Conservation (phyloP, 2,329 filamentous ascomycete species). For the Beauveria medogensis region DNA sequence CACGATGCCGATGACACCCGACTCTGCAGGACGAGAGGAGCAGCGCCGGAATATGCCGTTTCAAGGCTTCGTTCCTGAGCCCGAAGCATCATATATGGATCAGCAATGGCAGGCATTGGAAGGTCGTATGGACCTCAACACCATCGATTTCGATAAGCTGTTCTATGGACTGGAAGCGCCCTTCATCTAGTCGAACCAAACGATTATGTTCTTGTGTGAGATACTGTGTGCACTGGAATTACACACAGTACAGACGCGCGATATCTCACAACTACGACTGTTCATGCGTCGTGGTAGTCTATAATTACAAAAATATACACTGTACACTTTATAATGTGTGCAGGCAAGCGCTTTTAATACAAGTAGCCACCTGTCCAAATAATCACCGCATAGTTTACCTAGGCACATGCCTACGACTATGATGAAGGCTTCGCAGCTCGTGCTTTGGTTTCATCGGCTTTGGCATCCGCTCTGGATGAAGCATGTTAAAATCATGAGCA, state of each 20-base stretch:
- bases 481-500: neutral
- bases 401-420: neutral
- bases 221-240: neutral
- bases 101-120: constrained; percentile 21
- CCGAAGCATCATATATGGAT: constrained; percentile 17
- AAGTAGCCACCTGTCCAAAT: no score
- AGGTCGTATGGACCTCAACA: constrained; percentile 24
- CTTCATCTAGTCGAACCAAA: constrained; percentile 18
- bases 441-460: neutral
- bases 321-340: neutral
- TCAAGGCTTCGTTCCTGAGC: constrained; percentile 9
- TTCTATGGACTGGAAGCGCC: constrained; percentile 27
- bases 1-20: constrained; percentile 21
- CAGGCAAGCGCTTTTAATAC: neutral
- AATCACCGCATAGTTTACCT: no score
- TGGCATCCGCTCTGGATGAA: neutral
- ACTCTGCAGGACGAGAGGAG: constrained; percentile 18
- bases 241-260: neutral
- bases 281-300: neutral
- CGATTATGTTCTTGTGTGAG: neutral
- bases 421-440: neutral
- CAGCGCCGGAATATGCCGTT: constrained; percentile 9
- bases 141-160: constrained; percentile 28
- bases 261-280: neutral
- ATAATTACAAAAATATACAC: neutral